Percentiles rank a stretch among this genome's conserved stretches.
Evolutionary conservation across 352 stramenopile genomes (phyloP).

Genomic region (Pythium graminicola): DNA sequence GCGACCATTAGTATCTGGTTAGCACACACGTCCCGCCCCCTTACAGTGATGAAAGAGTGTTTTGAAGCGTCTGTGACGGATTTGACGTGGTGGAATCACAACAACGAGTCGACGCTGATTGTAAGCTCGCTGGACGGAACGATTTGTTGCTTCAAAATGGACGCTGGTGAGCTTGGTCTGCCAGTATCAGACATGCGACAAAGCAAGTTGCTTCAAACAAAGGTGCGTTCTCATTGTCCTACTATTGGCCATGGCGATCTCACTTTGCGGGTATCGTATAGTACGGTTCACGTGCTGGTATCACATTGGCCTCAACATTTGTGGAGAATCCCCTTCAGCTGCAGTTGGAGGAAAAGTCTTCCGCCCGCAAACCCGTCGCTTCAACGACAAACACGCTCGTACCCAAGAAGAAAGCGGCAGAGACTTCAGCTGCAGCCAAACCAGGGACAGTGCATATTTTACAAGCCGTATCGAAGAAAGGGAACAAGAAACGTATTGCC

Average conservation of each 20-base stretch:
- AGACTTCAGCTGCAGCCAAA: conserved; percentile 15
- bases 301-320: conserved; percentile 71
- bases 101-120: conserved; percentile 48
- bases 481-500: conserved; percentile 59
- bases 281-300: conserved; percentile 76
- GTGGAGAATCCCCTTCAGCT: conserved; percentile 78
- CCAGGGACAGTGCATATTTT: conserved; percentile 26
- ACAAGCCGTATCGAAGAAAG: conserved; percentile 35
- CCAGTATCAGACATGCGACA: conserved; percentile 66
- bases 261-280: conserved; percentile 20
- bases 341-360: conserved; percentile 64
- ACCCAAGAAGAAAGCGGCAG: conserved; percentile 44
- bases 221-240: conserved; percentile 30
- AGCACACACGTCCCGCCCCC: conserved; percentile 61
- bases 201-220: conserved; percentile 74
- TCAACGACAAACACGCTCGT: conserved; percentile 36
- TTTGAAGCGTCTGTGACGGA: conserved; percentile 83
- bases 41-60: conserved; percentile 77
- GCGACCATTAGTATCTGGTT: conserved; percentile 84
- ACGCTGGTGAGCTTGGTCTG: conserved; percentile 48
- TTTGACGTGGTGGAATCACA: conserved; percentile 51
- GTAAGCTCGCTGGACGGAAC: conserved; percentile 71
- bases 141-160: conserved; percentile 82
- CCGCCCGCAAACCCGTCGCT: conserved; percentile 12
- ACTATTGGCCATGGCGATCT: no score